Base-by-base conservation (phyloP, 2,329 filamentous ascomycete genomes). In the Hymenoscyphus repandus region DNA sequence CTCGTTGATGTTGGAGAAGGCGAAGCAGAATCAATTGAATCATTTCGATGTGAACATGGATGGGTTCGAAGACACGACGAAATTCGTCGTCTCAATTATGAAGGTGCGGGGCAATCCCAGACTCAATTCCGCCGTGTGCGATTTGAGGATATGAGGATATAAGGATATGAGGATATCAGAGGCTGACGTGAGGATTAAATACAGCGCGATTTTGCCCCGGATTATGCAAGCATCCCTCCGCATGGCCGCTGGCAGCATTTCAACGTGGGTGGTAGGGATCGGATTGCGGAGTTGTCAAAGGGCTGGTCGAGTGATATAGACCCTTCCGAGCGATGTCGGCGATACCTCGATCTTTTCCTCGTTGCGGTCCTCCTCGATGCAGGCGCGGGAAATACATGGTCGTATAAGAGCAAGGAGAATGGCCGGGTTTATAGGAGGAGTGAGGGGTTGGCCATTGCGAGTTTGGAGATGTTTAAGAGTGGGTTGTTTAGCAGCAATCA, bases 361-460 rank as follows among this genome's bases (percentile, higher is more conserved):
- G 73, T 93, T 56, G 92, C 88, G 45, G 88, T 93, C 6, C 73
- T 95, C 45, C 77, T 95, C 7, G 88, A 95, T 65, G 89, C 93
- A 4, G 93, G 93, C 37, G 90, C 93, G 1, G 93, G 93, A 37
- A 92, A 83, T 2, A 79, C 82, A 58, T 99, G 93, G 93, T 85
- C 83, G 60, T 99, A 96, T 73, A 93, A 88, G 74, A 95, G 90
- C 66, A 85, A 85, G 56, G 90, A 95, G 65, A 95, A 90, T 57
- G 90, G 88, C 50, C 86, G 84, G 55, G 69, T 86, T 37, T 97
- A 92, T 70, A 78, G 82, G 47, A 83, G 93, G 45, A 96, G 90
- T 54, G 93, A 96, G 68, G 91, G 91, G 7, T 77, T 96, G 49
- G 91, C 91, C 7, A 83, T 85, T 58, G 82, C 82, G 6, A 83